These are phyloP conservation scores for Salvia sclarea DNA, from an alignment of 305 asterid species.

Conservation along the genomic window DNA sequence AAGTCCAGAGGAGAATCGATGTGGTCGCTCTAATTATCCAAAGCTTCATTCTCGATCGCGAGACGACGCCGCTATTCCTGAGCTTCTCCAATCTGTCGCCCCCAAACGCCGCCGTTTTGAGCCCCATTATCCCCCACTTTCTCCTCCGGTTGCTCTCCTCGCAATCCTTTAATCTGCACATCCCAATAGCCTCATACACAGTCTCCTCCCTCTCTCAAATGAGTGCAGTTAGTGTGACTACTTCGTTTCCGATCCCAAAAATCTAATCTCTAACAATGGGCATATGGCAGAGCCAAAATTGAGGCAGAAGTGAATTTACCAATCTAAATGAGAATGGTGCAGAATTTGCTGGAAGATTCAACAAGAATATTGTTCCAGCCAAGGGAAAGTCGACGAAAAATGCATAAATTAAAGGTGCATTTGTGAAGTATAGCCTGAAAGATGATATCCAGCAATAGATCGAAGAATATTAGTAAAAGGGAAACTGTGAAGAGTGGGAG, in stretches of 20 bases:
- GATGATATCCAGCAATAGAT: slow-evolving; percentile 42
- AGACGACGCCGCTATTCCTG: slow-evolving; percentile 55
- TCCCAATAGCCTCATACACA: slow-evolving; percentile 36
- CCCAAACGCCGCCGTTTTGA: slow-evolving; percentile 65
- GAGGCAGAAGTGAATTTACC: slow-evolving; percentile 29
- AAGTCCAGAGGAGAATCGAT: slow-evolving; percentile 69
- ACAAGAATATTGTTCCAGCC: slow-evolving; percentile 10
- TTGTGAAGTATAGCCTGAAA: slow-evolving; percentile 19
- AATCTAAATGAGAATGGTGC: slow-evolving; percentile 30
- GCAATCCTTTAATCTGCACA: slow-evolving; percentile 48
- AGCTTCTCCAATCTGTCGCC: slow-evolving; percentile 65
- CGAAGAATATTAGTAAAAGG: neutral
- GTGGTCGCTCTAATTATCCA: slow-evolving; percentile 79
- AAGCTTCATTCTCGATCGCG: slow-evolving; percentile 73
- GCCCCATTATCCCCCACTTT: slow-evolving; percentile 63
- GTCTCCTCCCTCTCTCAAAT: slow-evolving; percentile 22
- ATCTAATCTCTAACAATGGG: slow-evolving; percentile 17
- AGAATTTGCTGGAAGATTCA: slow-evolving; percentile 29
- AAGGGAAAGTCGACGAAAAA: neutral
- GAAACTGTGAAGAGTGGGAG: neutral
- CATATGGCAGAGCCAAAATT: neutral
- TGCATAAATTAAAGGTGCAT: slow-evolving; percentile 30
- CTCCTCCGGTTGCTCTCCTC: slow-evolving; percentile 42
- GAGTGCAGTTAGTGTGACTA: slow-evolving; percentile 13
- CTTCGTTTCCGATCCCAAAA: slow-evolving; percentile 31